Base-by-base conservation (phyloP, 2,329 filamentous ascomycete genomes). In the Phyllosticta paracitricarpa region DNA sequence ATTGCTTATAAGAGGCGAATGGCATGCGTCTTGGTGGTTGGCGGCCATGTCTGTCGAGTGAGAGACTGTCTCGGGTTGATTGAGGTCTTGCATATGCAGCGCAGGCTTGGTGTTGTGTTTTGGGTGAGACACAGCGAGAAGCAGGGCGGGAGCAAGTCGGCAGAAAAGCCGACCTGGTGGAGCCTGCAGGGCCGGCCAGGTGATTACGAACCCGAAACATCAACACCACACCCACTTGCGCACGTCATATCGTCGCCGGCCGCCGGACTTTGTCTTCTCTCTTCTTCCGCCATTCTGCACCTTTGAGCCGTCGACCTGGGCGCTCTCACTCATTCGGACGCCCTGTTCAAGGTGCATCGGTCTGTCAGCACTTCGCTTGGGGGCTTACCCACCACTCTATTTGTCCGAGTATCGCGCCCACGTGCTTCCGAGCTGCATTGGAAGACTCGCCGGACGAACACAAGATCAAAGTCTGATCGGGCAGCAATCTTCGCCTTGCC, bases 171-270 rank as follows among this genome's bases (percentile, higher is more conserved):
- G 40, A 28, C 17, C 5, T 56, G 40, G 58, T 51, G 58, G 35
- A 26, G 58, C 58, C 28, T 30, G 12, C 54, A 56, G 58, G 53
- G 48, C 26, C 51, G 48, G 28, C 26, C 58, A 59, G 58, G 30
- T 59, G 58, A 59, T 53, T 30, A 51, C 6, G 54, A 61, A 55
- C 59, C 59, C 59, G 59, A 61, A 61, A 57, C 55, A 57, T 57
- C 55, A 61, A 57, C 55, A 57, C 59, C 55, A 57, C 24, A n/a
- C 40, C 40, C 40, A 48, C 40, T 48, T n/a, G 14, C 9, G 54
- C 19, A 56, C 54, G 25, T 61, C 58, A 56, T 52, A 25, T 61
- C 58, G 40, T 48, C 35, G 28, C 33, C 56, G 28, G 22, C 30
- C 25, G 51, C 55, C 60, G 60, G 54, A 55, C 59, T n/a, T 48